A percentile compares a stretch with the other conserved stretches of the same genome.
Conservation (phyloP, 2,329 filamentous ascomycete species). For the Sporothrix variecibatus region DNA sequence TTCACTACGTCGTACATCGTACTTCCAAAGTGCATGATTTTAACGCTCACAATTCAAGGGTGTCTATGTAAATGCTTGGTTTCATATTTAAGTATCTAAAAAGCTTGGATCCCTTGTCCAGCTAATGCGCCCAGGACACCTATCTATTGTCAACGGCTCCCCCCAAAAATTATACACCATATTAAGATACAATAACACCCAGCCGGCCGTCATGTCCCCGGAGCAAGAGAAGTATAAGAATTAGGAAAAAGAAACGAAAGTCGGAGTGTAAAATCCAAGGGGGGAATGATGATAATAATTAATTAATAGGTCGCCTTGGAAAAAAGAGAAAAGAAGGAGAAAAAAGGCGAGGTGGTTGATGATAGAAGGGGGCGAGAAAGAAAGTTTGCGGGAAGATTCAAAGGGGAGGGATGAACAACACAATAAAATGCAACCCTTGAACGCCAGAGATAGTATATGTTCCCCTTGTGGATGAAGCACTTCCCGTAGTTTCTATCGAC, state of each 20-base stretch:
- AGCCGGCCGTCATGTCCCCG: not conserved
- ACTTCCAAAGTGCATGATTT: too few relatives aligned
- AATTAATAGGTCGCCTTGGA: slow-evolving; percentile 21
- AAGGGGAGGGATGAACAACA: slow-evolving; percentile 5
- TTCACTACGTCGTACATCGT: not conserved
- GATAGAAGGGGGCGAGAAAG: not conserved
- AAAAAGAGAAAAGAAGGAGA: not conserved
- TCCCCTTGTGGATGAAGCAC: not conserved
- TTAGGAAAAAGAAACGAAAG: slow-evolving; percentile 11
- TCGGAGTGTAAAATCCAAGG: slow-evolving; percentile 9
- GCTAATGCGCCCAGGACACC: slow-evolving; percentile 12
- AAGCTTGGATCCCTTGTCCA: slow-evolving; percentile 17
- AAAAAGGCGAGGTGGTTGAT: not conserved
- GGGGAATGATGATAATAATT: slow-evolving; percentile 13
- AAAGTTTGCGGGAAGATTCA: not conserved
- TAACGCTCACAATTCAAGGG: not conserved
- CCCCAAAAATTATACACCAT: slow-evolving; percentile 28
- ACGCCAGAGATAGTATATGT: slow-evolving; percentile 22
- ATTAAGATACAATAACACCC: slow-evolving; percentile 27
- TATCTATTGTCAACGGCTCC: slow-evolving; percentile 19
- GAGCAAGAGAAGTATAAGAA: slow-evolving; percentile 12
- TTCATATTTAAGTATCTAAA: slow-evolving; percentile 1
- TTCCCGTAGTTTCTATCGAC: slow-evolving; percentile 19
- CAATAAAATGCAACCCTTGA: slow-evolving; percentile 18
- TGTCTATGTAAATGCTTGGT: not conserved